Conservation (phyloP, 768 basidiomycete genomes). For the Boletales sp. region DNA sequence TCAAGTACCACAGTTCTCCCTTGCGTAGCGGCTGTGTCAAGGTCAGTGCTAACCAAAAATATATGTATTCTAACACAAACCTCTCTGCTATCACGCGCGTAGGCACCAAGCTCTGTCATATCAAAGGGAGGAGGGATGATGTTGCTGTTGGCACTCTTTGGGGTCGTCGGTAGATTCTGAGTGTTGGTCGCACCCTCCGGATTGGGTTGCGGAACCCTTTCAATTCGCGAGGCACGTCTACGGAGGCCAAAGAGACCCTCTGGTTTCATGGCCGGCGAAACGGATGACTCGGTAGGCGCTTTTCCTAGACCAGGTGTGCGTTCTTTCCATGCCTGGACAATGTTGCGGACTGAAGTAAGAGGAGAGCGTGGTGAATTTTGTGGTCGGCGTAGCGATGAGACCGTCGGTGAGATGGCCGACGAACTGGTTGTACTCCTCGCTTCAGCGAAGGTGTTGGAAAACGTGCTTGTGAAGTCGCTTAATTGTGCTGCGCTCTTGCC, state of each 20-base stretch:
- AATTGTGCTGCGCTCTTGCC: conserved; percentile 31
- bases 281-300: conserved; percentile 37
- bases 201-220: conserved; percentile 12
- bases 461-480: conserved; percentile 35
- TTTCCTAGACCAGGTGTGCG: conserved; percentile 48
- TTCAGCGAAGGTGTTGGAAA: conserved; percentile 40
- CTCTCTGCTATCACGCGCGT: conserved; percentile 40
- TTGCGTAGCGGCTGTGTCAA: conserved; percentile 73
- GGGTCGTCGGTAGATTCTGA: conserved; percentile 19
- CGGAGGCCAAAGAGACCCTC: conserved; percentile 34
- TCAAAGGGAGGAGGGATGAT: conserved; percentile 46
- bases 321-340: conserved; percentile 80
- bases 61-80: conserved; percentile 25
- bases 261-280: conserved; percentile 31
- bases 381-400: conserved; percentile 55
- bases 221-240: conserved; percentile 29
- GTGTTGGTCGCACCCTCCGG: conserved; percentile 8
- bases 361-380: conserved; percentile 69
- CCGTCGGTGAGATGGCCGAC: conserved; percentile 38
- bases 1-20: conserved; percentile 87
- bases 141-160: conserved; percentile 29
- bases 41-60: conserved; percentile 9
- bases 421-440: conserved; percentile 23
- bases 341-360: conserved; percentile 69
- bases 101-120: conserved; percentile 42